Evolutionary conservation across 2,329 filamentous ascomycete species (phyloP).

Genomic region (Pezizomycotina sp.): DNA sequence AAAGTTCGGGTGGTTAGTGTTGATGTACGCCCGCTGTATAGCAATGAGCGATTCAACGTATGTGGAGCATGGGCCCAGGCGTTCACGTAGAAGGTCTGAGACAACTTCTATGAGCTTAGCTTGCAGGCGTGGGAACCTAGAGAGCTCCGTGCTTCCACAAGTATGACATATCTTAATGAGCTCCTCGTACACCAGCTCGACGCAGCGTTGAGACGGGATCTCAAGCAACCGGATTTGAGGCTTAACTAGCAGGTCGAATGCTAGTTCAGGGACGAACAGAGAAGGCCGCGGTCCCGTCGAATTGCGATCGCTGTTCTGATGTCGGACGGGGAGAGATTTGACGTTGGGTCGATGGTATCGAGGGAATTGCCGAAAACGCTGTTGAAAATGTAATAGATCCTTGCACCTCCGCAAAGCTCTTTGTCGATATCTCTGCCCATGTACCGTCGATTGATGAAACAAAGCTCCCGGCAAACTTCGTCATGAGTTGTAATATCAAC

Average conservation of each 20-base stretch:
- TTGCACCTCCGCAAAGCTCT: conserved; percentile 81
- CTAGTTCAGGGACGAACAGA: conserved; percentile 91
- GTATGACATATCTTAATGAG: conserved; percentile 99
- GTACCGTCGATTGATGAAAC: conserved; percentile 98
- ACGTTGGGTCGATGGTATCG: conserved; percentile 89
- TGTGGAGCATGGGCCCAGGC: conserved; percentile 68
- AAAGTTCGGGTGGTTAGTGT: conserved; percentile 98
- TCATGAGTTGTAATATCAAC: conserved; percentile 92
- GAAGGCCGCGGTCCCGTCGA: conserved; percentile 91
- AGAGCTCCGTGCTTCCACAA: conserved; percentile 85
- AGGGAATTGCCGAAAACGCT: conserved; percentile 94
- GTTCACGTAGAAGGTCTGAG: conserved; percentile 81
- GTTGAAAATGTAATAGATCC: conserved; percentile 99
- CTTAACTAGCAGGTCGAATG: conserved; percentile 93
- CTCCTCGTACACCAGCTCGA: conserved; percentile 96
- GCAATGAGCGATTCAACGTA: conserved; percentile 96
- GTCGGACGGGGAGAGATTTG: conserved; percentile 82
- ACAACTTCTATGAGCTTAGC: conserved; percentile 97
- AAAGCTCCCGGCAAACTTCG: conserved; percentile 90
- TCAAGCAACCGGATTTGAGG: conserved; percentile 96
- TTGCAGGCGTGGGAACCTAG: conserved; percentile 79
- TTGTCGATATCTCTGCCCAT: conserved; percentile 95
- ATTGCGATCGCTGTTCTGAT: conserved; percentile 94
- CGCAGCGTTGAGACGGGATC: conserved; percentile 84
- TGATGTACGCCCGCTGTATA: conserved; percentile 96